Evolutionary conservation across 371 early-diverging fungal genomes (phyloP).

Genomic region (Apophysomyces trapeziformis): DNA sequence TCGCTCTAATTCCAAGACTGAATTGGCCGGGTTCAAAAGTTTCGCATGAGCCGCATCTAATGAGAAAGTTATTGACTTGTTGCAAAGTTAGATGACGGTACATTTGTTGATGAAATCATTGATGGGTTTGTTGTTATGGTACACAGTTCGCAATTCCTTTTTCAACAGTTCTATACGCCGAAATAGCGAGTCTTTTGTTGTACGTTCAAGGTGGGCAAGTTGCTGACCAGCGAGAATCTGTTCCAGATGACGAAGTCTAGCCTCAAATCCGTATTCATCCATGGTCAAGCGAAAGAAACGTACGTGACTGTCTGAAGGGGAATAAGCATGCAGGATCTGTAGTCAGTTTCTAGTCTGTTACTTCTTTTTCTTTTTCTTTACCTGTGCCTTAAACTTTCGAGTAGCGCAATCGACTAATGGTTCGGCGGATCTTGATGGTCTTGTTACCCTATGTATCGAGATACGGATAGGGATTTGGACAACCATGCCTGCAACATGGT

Average conservation of each 20-base stretch:
- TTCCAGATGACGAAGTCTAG: conserved; percentile 50
- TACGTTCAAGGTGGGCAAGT: conserved; percentile 9
- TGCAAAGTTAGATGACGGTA: conserved; percentile 24
- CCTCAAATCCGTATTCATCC: conserved; percentile 53
- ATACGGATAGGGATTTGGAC: too few species aligned
- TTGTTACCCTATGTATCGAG: too few species aligned
- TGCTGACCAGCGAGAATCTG: conserved; percentile 42
- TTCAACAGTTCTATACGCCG: conserved; percentile 31
- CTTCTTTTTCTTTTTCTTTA: too few species aligned
- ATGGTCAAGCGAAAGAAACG: conserved; percentile 17
- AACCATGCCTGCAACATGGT: too few species aligned
- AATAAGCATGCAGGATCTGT: too few species aligned
- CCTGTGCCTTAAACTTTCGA: too few species aligned
- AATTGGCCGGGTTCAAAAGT: conserved; percentile 44
- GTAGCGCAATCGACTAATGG: too few species aligned
- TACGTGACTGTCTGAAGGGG: conserved; percentile 5
- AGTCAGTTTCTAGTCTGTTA: too few species aligned
- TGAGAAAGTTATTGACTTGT: not conserved
- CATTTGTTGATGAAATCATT: conserved; percentile 62
- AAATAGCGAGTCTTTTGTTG: conserved; percentile 14
- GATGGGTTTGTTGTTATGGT: conserved; percentile 47
- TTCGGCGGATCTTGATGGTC: too few species aligned
- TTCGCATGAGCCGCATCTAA: conserved; percentile 53
- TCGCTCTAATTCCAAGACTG: conserved; percentile 52
- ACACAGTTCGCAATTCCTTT: conserved; percentile 38